These are phyloP conservation scores for Neurospora sp. DNA, from an alignment of 495 filamentous ascomycete genomes.

Conservation along the genomic window DNA sequence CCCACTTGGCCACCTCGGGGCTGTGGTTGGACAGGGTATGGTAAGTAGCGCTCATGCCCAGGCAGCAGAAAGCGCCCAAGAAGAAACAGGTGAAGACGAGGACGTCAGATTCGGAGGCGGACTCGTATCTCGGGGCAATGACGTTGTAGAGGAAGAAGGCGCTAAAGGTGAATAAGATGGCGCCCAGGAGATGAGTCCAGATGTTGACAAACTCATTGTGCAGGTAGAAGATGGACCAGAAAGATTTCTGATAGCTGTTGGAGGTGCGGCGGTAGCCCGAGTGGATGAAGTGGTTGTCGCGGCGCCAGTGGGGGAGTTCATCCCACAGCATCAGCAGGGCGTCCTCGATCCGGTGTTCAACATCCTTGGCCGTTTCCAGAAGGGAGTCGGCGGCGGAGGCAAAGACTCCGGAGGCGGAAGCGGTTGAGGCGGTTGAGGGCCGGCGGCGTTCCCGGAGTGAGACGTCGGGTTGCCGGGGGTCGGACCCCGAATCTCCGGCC, in stretches of 20 bases:
- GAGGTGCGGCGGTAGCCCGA: constrained; percentile 31
- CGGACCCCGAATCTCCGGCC: background rate
- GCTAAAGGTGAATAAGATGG: constrained; percentile 36
- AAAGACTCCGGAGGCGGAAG: constrained; percentile 3
- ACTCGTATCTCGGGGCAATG: constrained; percentile 56
- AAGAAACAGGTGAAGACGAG: constrained; percentile 73
- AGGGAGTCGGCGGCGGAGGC: constrained; percentile 25
- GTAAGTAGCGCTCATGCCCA: constrained; percentile 77
- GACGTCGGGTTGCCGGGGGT: background rate
- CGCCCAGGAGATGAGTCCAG: constrained; percentile 72
- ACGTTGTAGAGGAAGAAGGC: constrained; percentile 22
- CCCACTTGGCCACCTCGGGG: constrained; percentile 31
- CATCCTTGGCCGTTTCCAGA: constrained; percentile 13
- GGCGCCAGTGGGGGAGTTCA: constrained; percentile 35
- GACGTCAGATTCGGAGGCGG: constrained; percentile 55
- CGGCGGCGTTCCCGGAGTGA: constrained; percentile 1
- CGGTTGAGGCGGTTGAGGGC: background rate
- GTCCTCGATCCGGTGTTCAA: constrained; percentile 18
- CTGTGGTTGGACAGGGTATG: constrained; percentile 37
- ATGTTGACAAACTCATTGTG: constrained; percentile 96
- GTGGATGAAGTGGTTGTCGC: constrained; percentile 36
- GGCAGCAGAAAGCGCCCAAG: constrained; percentile 58
- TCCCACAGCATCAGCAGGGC: constrained; percentile 30
- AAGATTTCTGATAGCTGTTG: constrained; percentile 27
- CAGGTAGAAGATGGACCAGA: constrained; percentile 26